A percentile compares a stretch with the other conserved stretches of the same genome.
phyloP scores from a whole-genome alignment of 164 flowering plant species.

The Annona cherimola region DNA sequence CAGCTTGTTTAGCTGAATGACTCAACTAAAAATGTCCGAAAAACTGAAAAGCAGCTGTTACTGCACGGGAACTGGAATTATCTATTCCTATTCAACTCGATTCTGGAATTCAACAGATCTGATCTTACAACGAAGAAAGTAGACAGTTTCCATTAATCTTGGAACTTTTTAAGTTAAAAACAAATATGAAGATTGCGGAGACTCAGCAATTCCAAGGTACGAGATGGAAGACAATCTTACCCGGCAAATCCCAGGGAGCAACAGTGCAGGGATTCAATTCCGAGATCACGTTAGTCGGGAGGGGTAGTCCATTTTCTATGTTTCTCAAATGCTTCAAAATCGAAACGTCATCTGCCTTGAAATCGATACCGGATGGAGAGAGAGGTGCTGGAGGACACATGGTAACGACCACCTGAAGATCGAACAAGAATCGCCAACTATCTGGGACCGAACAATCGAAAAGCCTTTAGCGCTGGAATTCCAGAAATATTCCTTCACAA shows the following conservation, averaged over 20 bases:
- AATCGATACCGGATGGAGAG: conserved; percentile 19
- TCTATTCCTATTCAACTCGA: neutral
- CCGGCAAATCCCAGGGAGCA: conserved; percentile 33
- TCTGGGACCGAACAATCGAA: too few species aligned
- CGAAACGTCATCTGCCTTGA: conserved; percentile 25
- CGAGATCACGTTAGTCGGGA: conserved; percentile 32
- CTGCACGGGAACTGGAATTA: neutral
- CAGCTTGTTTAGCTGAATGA: neutral
- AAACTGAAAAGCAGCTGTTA: too few species aligned
- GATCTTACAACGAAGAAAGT: neutral
- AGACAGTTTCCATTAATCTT: neutral
- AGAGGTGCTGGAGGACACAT: conserved; percentile 29
- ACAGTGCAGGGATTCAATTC: conserved; percentile 33
- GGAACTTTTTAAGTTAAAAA: neutral
- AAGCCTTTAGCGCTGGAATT: neutral
- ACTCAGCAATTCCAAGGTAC: neutral
- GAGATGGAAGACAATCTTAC: conserved; percentile 22
- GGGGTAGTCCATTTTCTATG: conserved; percentile 23
- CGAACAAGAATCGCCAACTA: conserved; percentile 4
- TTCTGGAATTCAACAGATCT: neutral
- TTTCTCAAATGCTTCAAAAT: conserved; percentile 15
- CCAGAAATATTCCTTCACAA: neutral
- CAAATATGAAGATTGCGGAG: neutral
- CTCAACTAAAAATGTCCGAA: neutral
- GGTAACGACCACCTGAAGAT: conserved; percentile 2